These are phyloP conservation scores for Datisca glomerata DNA, from an alignment of 306 rosid species.

Conservation along the genomic window DNA sequence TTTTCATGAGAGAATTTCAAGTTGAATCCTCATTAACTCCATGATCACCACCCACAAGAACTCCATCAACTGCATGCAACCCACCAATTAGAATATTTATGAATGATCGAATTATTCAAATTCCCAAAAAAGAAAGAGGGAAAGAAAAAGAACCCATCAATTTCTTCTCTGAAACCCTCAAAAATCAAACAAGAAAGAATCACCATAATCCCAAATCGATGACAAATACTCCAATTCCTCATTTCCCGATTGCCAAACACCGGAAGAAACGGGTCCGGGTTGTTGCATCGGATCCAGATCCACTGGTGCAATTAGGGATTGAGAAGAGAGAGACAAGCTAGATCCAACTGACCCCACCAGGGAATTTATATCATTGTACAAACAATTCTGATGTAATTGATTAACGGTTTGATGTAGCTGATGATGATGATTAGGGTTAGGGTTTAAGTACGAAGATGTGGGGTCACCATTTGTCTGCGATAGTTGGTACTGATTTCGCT, in stretches of 20 bases:
- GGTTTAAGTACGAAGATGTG: slow-evolving; percentile 5
- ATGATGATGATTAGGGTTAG: slow-evolving; percentile 4
- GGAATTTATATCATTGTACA: slow-evolving; percentile 14
- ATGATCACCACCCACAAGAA: too few relatives aligned
- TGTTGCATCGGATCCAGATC: slow-evolving; percentile 28
- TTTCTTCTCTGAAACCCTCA: too few relatives aligned
- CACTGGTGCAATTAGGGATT: slow-evolving; percentile 15
- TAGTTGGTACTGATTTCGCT: neutral
- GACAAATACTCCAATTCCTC: slow-evolving; percentile 38
- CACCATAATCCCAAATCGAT: slow-evolving; percentile 66
- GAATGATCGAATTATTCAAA: too few relatives aligned
- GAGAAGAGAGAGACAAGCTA: slow-evolving; percentile 17
- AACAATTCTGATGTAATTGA: slow-evolving; percentile 11
- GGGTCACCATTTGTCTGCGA: neutral
- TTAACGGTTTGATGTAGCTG: slow-evolving; percentile 1
- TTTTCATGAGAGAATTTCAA: too few relatives aligned
- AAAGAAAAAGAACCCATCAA: too few relatives aligned
- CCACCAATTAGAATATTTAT: too few relatives aligned
- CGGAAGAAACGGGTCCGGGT: slow-evolving; percentile 38
- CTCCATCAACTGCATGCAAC: too few relatives aligned
- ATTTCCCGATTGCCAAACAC: slow-evolving; percentile 43
- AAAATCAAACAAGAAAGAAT: slow-evolving; percentile 58
- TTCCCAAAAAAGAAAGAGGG: too few relatives aligned
- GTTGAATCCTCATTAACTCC: too few relatives aligned
- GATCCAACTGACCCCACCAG: slow-evolving; percentile 23